Conservation (phyloP, 108 stramenopile genomes). For the Schizochytrium sp. region DNA sequence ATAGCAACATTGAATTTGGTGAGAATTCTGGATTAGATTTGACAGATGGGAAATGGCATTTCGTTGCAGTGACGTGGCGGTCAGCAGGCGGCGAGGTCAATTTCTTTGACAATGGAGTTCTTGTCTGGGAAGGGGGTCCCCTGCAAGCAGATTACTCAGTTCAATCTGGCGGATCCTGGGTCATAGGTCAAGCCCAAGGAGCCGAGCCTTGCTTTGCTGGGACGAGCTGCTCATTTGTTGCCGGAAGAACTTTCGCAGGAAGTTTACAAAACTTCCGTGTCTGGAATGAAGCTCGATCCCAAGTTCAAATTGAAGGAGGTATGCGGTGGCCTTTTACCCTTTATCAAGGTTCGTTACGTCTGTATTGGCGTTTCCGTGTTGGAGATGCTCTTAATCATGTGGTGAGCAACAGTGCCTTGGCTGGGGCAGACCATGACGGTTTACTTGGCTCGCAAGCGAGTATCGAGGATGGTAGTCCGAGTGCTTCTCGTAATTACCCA, state of each 20-base stretch:
- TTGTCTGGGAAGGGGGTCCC: background rate
- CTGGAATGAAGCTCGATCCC: slow-evolving; percentile 3
- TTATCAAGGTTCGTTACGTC: background rate
- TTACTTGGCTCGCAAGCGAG: background rate
- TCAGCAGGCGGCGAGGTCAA: slow-evolving; percentile 4
- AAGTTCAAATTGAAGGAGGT: background rate
- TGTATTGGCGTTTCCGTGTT: slow-evolving; percentile 33
- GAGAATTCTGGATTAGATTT: background rate
- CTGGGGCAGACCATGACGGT: slow-evolving; percentile 3
- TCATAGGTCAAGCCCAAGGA: slow-evolving; percentile 19
- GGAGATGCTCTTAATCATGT: background rate
- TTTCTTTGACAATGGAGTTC: slow-evolving; percentile 4
- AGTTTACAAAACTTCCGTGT: background rate
- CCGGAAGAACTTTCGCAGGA: background rate
- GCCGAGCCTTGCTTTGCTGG: background rate
- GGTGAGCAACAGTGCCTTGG: background rate
- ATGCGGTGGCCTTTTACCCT: slow-evolving; percentile 33
- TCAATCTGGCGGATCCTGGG: background rate
- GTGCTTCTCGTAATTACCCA: background rate
- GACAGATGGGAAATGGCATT: background rate
- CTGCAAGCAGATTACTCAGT: background rate
- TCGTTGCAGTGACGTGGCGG: background rate
- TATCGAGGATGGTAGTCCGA: background rate
- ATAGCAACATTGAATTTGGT: background rate
- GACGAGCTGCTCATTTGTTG: background rate